Evolutionary conservation across 2,329 filamentous ascomycete species (phyloP), one percentile per base, ranked within the genome.

Genomic region (Stemphylium beticola): DNA sequence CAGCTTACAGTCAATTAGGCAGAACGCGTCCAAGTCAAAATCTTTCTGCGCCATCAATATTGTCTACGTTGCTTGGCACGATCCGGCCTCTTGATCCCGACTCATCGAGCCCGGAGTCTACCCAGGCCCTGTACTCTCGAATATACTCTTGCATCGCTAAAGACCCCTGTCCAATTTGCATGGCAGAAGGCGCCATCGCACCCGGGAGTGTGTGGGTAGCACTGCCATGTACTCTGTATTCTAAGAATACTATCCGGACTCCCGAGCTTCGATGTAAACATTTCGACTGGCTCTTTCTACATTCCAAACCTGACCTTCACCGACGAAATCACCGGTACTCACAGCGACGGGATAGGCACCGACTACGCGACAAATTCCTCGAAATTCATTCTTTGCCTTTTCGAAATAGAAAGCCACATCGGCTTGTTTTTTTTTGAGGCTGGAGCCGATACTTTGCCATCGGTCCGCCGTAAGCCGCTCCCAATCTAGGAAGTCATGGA

Each of bases 121-220:
- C 50, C 66, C 53, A 61, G 61, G 66, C 65, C 68, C 63, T 68
- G 64, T 62, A 71, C 68, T 70, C 56, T 69, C 65, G 59, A 72
- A 71, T 71, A 70, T 71, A 71, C 60, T 67, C 60, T 52, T 57
- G 54, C 53, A 62, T 71, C 68, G 67, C 63, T 67, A 71, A 67
- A 39, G 48, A 72, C 61, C 71, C 71, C 64, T 72, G 71, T 57
- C 46, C 62, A 74, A 72, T 74, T 59, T 74, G 64, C 66, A 66
- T 62, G 53, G 58, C 62, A 62, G 63, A 60, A 67, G 55, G 58
- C 55, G 66, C 59, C 57, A 57, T 66, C 64, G 61, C 60, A 66
- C 54, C 56, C 61, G 50, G 59, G 65, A 53, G 56, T 49, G 54
- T 65, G 67, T 64, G 60, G 49, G 48, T 59, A 56, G 57, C 62